phyloP scores from a whole-genome alignment of 1,284 basidiomycete species.

The Austropuccinia psidii region DNA sequence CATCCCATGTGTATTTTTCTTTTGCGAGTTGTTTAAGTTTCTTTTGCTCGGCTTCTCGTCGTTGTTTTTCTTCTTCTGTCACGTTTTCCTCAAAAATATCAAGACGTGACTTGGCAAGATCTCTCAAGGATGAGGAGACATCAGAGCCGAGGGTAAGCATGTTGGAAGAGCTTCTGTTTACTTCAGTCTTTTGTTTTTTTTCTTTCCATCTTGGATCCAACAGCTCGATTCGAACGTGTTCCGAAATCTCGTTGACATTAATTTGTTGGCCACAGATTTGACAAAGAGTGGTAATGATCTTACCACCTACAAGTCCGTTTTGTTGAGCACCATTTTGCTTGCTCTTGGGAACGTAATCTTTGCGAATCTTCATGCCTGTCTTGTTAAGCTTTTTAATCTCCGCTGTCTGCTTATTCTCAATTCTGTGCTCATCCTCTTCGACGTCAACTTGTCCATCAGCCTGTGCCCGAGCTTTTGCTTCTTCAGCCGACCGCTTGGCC shows the following conservation, averaged over 20 bases:
- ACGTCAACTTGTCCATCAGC: constrained; percentile 61
- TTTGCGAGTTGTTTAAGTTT: constrained; percentile 66
- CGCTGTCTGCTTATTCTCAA: constrained; percentile 50
- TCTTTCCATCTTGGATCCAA: constrained; percentile 97
- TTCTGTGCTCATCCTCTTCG: constrained; percentile 64
- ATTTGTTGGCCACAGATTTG: constrained; percentile 90
- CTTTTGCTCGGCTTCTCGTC: constrained; percentile 75
- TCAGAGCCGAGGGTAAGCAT: constrained; percentile 64
- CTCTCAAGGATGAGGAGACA: constrained; percentile 79
- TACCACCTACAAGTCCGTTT: constrained; percentile 40
- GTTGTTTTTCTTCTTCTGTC: constrained; percentile 71
- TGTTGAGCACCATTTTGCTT: constrained; percentile 38
- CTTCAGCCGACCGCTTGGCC: constrained; percentile 57
- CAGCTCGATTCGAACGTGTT: constrained; percentile 97
- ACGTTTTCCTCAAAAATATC: constrained; percentile 78
- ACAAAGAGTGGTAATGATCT: constrained; percentile 72
- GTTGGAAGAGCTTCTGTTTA: constrained; percentile 78
- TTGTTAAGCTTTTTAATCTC: constrained; percentile 40
- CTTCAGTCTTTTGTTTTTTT: constrained; percentile 75
- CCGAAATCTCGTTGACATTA: constrained; percentile 84
- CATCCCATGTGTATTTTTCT: constrained; percentile 92
- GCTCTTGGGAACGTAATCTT: constrained; percentile 82
- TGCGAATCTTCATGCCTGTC: constrained; percentile 83
- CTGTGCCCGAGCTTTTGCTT: constrained; percentile 64
- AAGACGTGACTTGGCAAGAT: constrained; percentile 79